phyloP scores from a whole-genome alignment of 805 yeast genomes.

The Debaryomyces maramus region DNA sequence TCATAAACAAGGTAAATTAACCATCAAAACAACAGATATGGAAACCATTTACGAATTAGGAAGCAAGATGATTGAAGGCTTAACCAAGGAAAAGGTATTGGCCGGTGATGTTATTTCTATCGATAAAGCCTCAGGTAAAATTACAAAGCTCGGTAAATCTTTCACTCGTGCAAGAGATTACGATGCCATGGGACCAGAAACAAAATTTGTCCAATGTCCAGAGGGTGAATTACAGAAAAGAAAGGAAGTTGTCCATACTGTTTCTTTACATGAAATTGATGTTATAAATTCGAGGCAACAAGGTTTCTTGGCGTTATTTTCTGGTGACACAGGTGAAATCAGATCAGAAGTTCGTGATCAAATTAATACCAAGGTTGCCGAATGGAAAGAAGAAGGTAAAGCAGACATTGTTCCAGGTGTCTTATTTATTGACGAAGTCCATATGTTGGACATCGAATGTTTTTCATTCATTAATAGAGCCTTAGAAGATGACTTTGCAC shows the following conservation, averaged over 20 bases:
- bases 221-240: conserved; percentile 98
- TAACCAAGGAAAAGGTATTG: conserved; percentile 90
- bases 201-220: conserved; percentile 96
- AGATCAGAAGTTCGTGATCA: conserved; percentile 94
- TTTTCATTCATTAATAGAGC: conserved; percentile 96
- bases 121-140: conserved; percentile 93
- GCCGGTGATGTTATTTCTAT: conserved; percentile 97
- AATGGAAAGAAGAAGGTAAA: conserved; percentile 98
- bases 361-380: conserved; percentile 94
- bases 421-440: conserved; percentile 94
- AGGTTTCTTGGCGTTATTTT: conserved; percentile 92
- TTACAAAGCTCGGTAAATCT: conserved; percentile 91
- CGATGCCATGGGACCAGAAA: conserved; percentile 98
- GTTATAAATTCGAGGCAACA: conserved; percentile 97
- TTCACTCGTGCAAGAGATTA: conserved; percentile 96
- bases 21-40: conserved; percentile 97
- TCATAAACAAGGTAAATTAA: conserved; percentile 95
- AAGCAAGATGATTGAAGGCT: conserved; percentile 88
- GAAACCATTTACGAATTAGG: conserved; percentile 97
- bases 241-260: conserved; percentile 94
- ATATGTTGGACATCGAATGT: conserved; percentile 96
- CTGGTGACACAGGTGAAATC: conserved; percentile 98
- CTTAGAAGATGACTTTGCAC: conserved; percentile 92
- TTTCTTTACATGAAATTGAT: conserved; percentile 96
- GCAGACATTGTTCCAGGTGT: conserved; percentile 98